Evolutionary conservation across 768 basidiomycete genomes (phyloP).

Genomic region (Cubamyces lactineus): DNA sequence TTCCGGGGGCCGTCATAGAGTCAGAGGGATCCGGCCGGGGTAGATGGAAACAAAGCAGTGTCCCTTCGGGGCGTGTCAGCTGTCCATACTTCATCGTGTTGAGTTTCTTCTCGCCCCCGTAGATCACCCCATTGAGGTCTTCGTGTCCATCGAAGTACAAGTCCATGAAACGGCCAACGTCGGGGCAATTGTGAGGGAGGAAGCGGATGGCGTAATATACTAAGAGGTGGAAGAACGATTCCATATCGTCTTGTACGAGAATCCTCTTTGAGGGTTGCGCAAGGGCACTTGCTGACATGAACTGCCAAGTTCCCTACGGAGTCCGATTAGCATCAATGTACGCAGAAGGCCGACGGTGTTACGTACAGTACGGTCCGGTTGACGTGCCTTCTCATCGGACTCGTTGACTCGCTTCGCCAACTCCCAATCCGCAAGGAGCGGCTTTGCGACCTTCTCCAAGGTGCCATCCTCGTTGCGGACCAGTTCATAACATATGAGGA

Average conservation of each 20-base stretch:
- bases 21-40: no score
- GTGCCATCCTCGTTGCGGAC: background rate
- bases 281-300: slow-evolving; percentile 2
- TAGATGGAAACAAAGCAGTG: no score
- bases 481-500: background rate
- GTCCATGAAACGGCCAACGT: slow-evolving; percentile 23
- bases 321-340: background rate
- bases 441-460: background rate
- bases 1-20: no score
- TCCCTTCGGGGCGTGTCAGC: background rate
- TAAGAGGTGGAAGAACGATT: slow-evolving; percentile 16
- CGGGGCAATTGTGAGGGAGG: slow-evolving; percentile 19
- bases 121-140: background rate
- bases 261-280: background rate
- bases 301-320: slow-evolving; percentile 15
- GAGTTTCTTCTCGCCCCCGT: background rate
- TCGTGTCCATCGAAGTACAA: slow-evolving; percentile 5
- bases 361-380: slow-evolving; percentile 3
- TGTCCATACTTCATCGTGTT: background rate
- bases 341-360: background rate
- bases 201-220: slow-evolving; percentile 16
- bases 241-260: slow-evolving; percentile 9
- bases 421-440: slow-evolving; percentile 20
- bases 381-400: background rate
- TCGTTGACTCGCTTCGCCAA: background rate